Evolutionary conservation across 2,329 filamentous ascomycete genomes (phyloP).

Genomic region (Zasmidium cellare): DNA sequence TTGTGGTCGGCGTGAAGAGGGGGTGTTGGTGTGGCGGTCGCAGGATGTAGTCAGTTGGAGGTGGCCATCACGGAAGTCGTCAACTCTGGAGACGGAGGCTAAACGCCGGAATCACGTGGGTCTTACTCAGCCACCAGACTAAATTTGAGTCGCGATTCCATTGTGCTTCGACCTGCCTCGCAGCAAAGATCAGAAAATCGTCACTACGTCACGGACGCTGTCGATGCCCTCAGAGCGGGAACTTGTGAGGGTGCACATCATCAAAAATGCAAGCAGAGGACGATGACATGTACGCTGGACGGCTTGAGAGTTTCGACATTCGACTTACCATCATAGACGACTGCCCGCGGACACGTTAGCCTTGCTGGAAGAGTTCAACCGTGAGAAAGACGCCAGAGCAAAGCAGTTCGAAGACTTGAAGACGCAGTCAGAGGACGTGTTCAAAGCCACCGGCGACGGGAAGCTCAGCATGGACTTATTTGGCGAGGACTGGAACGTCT

Average conservation of each 20-base stretch:
- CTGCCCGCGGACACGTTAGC: conserved; percentile 67
- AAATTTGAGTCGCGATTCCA: too few relatives aligned
- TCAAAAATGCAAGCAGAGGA: conserved; percentile 23
- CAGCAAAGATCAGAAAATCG: too few relatives aligned
- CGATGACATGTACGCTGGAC: conserved; percentile 22
- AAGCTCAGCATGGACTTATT: conserved; percentile 68
- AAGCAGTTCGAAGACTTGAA: conserved; percentile 70
- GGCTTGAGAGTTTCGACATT: conserved; percentile 7
- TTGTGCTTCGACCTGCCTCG: too few relatives aligned
- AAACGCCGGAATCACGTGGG: too few relatives aligned
- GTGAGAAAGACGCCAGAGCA: conserved; percentile 66
- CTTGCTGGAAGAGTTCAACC: conserved; percentile 72
- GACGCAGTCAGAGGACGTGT: conserved; percentile 58
- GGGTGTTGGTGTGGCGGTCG: neutral
- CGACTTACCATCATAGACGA: conserved; percentile 44
- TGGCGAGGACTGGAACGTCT: conserved; percentile 78
- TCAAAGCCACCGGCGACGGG: conserved; percentile 35
- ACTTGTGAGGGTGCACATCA: conserved; percentile 5
- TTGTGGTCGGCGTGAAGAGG: neutral
- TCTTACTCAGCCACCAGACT: too few relatives aligned
- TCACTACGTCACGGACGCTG: neutral
- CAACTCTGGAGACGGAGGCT: too few relatives aligned
- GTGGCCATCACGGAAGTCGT: too few relatives aligned
- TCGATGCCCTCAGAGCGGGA: conserved; percentile 12
- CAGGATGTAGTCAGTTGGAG: conserved; percentile 2